Percentiles rank a stretch among this genome's conserved stretches.
Conservation (phyloP, 768 basidiomycete genomes). For the Chalciporus piperatus region DNA sequence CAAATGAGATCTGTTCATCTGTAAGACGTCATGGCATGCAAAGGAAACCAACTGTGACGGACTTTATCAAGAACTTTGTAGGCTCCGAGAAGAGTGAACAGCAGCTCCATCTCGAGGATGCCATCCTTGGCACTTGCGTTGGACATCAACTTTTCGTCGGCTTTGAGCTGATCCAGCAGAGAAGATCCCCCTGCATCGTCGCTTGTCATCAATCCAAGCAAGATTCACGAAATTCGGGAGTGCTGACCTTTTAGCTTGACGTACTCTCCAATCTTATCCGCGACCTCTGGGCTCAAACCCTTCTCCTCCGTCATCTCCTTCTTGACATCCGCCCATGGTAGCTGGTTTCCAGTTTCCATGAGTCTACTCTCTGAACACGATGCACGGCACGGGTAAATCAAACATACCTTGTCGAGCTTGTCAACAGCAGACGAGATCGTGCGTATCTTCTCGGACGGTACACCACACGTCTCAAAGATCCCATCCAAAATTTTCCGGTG, state of each 20-base stretch:
- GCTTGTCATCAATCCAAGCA: background rate
- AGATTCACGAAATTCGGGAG: background rate
- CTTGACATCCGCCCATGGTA: conserved; percentile 88
- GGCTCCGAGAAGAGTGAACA: conserved; percentile 80
- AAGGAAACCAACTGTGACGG: conserved; percentile 6
- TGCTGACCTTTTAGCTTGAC: conserved; percentile 86
- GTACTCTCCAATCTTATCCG: conserved; percentile 95
- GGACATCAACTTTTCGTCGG: conserved; percentile 60
- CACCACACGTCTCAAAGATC: conserved; percentile 95
- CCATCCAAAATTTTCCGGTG: conserved; percentile 97
- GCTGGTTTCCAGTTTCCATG: conserved; percentile 35
- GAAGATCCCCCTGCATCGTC: conserved; percentile 62
- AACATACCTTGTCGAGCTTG: conserved; percentile 91
- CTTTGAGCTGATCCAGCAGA: conserved; percentile 67
- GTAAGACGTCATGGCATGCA: background rate
- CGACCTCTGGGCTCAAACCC: conserved; percentile 72
- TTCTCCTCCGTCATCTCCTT: conserved; percentile 98
- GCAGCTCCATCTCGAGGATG: conserved; percentile 77
- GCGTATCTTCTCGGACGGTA: conserved; percentile 84
- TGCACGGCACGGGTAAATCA: background rate
- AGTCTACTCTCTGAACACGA: background rate
- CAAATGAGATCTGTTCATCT: conserved; percentile 76
- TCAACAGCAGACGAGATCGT: conserved; percentile 95
- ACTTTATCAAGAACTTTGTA: conserved; percentile 81
- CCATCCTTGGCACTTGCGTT: conserved; percentile 80